Conservation (phyloP, 2,329 filamentous ascomycete genomes). For the Hypoxylon sp. region DNA sequence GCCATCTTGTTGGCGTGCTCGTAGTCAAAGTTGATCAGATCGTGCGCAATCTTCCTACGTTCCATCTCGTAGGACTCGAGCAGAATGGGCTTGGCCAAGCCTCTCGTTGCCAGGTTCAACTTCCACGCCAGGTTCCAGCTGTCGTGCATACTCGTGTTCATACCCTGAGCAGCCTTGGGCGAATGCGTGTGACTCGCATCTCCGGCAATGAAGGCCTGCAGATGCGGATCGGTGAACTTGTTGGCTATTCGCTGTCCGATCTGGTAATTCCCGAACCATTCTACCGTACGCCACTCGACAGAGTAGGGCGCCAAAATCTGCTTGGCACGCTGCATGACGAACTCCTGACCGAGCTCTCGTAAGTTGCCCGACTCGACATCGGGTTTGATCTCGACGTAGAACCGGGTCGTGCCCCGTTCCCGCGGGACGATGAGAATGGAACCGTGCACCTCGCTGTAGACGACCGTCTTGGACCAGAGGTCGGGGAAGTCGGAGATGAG, state of each 20-base stretch:
- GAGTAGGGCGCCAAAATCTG: constrained; percentile 67
- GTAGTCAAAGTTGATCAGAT: constrained; percentile 67
- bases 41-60: constrained; percentile 66
- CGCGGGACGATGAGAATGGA: constrained; percentile 78
- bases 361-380: constrained; percentile 50
- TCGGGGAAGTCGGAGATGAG: constrained; percentile 77
- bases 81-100: constrained; percentile 61
- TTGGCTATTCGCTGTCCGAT: constrained; percentile 76
- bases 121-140: constrained; percentile 56
- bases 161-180: constrained; percentile 68
- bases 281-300: constrained; percentile 64
- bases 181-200: constrained; percentile 70
- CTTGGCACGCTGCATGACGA: constrained; percentile 73
- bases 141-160: constrained; percentile 66
- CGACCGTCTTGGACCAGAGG: constrained; percentile 76
- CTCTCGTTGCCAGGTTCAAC: constrained; percentile 61
- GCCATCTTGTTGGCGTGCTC: constrained; percentile 65
- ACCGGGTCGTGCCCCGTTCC: constrained; percentile 74
- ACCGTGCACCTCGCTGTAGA: constrained; percentile 71
- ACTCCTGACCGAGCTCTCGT: constrained; percentile 62
- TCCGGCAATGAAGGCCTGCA: constrained; percentile 70
- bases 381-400: constrained; percentile 65
- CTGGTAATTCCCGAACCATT: constrained; percentile 78
- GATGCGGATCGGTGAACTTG: constrained; percentile 69
- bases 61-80: constrained; percentile 70